Evolutionary conservation across 2,329 filamentous ascomycete genomes (phyloP), one percentile per base, ranked within the genome.

Genomic region (Neonectria ditissima): DNA sequence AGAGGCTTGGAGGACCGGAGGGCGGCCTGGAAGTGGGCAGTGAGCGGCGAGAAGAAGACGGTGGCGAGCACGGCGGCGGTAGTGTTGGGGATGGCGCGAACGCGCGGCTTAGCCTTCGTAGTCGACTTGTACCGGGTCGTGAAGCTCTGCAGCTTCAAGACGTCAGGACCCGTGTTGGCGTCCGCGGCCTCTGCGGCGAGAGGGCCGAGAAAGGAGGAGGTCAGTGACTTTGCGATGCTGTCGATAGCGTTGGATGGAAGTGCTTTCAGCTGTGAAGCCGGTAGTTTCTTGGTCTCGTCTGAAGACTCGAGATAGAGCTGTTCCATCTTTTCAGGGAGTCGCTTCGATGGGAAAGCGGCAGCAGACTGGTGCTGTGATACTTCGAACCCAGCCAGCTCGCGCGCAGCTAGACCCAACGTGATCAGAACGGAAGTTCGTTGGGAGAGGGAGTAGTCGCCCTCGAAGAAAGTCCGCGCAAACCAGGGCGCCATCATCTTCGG

Each of bases 141-240:
- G 79, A 98, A 97, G 2, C 91, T 97, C 28, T 93, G 89, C 22
- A 98, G 87, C 80, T 98, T 98, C 48, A 99, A 87, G 6, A 91
- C 87, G 69, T 94, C 89, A 0, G 96, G 94, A 0, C 95, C 94
- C 0, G 91, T 91, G 7, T 89, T 84, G 22, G 90, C 84, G 74
- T 97, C 94, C 43, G 94, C 94, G 2, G 94, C 93, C 62, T 89
- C 84, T 39, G 92, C 90, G 1, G 95, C 94, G 28, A 98, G 81
- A 0, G 96, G 96, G 16, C 90, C 88, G 20, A 98, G 89, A 72
- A 97, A 92, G 1, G 84, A 83, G 26, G 89, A 86, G 5, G 91
- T 89, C 51, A 97, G 83, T 10, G 84, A 85, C 60, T 86, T 84
- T 0, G 92, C 86, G 48, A 97, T 89, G 24, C 78, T 84, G 53